Base-by-base conservation (phyloP, 176 grass and related monocot species). In the Triticum urartu region DNA sequence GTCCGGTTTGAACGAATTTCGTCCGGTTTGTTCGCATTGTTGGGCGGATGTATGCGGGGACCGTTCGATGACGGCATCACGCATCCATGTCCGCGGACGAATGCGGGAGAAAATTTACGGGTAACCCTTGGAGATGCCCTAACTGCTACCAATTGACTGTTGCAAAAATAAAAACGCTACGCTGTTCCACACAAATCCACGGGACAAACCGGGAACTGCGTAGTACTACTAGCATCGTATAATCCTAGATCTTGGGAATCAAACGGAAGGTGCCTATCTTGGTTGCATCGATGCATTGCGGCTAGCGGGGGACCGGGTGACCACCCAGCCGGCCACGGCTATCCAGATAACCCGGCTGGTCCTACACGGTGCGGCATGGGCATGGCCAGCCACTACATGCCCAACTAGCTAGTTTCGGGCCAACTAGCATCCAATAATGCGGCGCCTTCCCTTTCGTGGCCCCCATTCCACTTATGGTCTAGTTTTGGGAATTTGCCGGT, bases 331-430 rank as follows among this genome's bases (percentile, higher is more conserved):
- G 42, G n/a, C 72, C 21, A 64, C n/a, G 64, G 39, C 18, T 89
- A 89, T 89, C 82, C 34, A 21, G 87, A 80, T 85, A 85, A 20
- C 68, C 56, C 43, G 88, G 81, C 24, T 56, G 77, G 73, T 64
- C 50, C 75, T 30, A 26, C 26, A 6, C 43, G 77, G 68, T 21
- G 77, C 68, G 6, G 69, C 60, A 24, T 48, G 74, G 74, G 63
- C 78, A 65, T 65, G 22, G 68, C 18, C 68, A 75, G 18, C 50
- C 43, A 48, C 71, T 45, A 26, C 45, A 18, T 58, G 54, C 54
- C 6, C 54, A 58, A 21, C 54, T 21, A 58, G 54, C 54, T 58
- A 21, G 54, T 58, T 58, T 58, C 18, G 54, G 18, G 13, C 43
- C 68, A 33, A 54, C 72, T 69, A 18, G 54, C 9, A 43, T 45